Percentiles rank a stretch among this genome's conserved stretches.
Conservation (phyloP, 306 rosid genomes). For the Trifolium pratense region DNA sequence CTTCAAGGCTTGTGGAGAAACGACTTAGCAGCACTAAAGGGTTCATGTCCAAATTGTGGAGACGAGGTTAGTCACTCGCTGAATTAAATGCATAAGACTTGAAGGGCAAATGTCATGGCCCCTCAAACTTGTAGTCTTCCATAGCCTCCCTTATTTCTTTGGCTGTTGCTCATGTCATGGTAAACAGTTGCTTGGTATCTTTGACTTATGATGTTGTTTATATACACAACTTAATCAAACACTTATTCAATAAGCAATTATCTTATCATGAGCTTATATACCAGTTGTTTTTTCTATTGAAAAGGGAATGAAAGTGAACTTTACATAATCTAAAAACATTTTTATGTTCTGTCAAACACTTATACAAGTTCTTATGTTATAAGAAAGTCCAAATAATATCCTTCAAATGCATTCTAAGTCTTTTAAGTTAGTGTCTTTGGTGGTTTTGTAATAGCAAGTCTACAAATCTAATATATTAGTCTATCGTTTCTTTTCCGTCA, state of each 20-base stretch:
- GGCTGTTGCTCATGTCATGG: neutral
- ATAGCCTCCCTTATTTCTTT: neutral
- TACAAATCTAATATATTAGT: no score
- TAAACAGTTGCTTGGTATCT: neutral
- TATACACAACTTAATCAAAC: neutral
- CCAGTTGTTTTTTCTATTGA: neutral
- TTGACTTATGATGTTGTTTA: neutral
- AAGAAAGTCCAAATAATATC: no score
- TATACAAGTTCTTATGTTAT: neutral
- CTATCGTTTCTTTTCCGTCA: no score
- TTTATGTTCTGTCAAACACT: neutral
- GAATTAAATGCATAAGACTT: no score
- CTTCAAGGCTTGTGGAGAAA: slow-evolving; percentile 85
- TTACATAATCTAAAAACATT: neutral
- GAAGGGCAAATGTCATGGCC: no score
- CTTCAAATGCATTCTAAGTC: no score
- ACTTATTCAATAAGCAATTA: neutral
- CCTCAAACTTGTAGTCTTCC: no score
- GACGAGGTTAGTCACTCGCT: slow-evolving; percentile 97
- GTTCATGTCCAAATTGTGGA: slow-evolving; percentile 91
- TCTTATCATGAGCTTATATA: neutral
- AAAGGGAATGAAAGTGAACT: neutral
- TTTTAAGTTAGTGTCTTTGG: no score
- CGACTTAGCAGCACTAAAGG: slow-evolving; percentile 79
- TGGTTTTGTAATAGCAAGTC: no score